Conservation (phyloP, 345 rosid species). For the Ceriops zippeliana region DNA sequence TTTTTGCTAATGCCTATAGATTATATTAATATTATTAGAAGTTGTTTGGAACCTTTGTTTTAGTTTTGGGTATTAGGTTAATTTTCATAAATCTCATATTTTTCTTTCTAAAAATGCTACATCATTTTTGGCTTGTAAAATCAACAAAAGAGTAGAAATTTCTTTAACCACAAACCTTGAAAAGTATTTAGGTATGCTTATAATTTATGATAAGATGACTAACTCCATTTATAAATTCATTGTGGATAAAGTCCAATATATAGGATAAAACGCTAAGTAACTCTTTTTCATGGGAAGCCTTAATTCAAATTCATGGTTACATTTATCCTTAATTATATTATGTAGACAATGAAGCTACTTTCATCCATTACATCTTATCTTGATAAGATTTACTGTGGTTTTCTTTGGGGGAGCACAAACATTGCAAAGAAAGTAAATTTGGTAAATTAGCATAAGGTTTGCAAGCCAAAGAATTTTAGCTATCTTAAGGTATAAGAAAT, state of each 20-base stretch:
- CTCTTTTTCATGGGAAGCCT: background rate
- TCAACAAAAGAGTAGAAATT: too few species aligned
- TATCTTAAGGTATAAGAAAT: too few species aligned
- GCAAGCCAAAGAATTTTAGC: too few species aligned
- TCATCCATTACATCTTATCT: background rate
- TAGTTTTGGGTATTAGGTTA: too few species aligned
- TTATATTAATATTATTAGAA: too few species aligned
- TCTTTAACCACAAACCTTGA: background rate
- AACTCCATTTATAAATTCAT: background rate
- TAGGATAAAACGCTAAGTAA: background rate
- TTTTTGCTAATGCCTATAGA: too few species aligned
- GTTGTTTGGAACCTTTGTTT: too few species aligned
- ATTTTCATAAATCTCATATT: too few species aligned
- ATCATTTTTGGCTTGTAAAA: too few species aligned
- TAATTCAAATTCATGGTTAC: background rate
- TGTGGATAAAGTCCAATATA: background rate
- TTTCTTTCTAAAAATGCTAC: too few species aligned
- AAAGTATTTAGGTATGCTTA: background rate
- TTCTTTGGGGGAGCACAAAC: background rate
- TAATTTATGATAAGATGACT: background rate
- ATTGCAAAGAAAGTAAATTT: too few species aligned
- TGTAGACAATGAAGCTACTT: background rate
- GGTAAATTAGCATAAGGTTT: too few species aligned
- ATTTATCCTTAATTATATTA: background rate
- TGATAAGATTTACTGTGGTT: background rate